phyloP scores from a whole-genome alignment of 1,284 basidiomycete genomes.

The Cerrena zonata region DNA sequence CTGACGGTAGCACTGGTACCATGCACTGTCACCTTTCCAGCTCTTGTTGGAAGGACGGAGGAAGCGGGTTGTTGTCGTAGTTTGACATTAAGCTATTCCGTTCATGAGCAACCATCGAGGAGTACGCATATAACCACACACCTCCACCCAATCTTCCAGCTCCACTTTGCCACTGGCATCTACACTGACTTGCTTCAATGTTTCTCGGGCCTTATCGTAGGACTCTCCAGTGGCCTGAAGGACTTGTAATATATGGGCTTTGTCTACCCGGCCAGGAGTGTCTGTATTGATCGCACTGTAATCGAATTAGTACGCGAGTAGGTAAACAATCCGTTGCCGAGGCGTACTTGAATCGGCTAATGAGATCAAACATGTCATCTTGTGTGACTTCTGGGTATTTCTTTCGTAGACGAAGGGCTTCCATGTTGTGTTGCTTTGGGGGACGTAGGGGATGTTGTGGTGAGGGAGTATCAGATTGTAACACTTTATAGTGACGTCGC shows the following conservation, averaged over 20 bases:
- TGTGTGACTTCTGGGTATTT: slow-evolving; percentile 89
- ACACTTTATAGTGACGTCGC: slow-evolving; percentile 11
- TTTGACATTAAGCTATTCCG: slow-evolving; percentile 83
- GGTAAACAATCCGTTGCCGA: not conserved
- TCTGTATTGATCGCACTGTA: slow-evolving; percentile 77
- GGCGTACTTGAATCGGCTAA: slow-evolving; percentile 89
- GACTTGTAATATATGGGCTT: slow-evolving; percentile 71
- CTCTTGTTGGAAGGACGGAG: slow-evolving; percentile 62
- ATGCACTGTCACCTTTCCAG: slow-evolving; percentile 90
- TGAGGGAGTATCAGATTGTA: slow-evolving; percentile 4
- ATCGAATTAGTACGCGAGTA: not conserved
- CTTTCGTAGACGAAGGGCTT: slow-evolving; percentile 83
- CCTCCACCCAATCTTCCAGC: slow-evolving; percentile 97
- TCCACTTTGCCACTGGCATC: slow-evolving; percentile 95
- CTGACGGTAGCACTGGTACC: slow-evolving; percentile 94
- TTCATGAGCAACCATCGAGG: slow-evolving; percentile 10
- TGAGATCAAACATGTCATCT: slow-evolving; percentile 89
- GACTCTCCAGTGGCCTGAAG: slow-evolving; percentile 76
- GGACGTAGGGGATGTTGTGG: slow-evolving; percentile 2
- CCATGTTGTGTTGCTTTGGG: slow-evolving; percentile 46
- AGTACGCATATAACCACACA: slow-evolving; percentile 31
- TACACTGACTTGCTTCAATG: slow-evolving; percentile 89
- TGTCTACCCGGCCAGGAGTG: slow-evolving; percentile 80
- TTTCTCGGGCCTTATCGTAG: slow-evolving; percentile 88
- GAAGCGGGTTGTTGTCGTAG: slow-evolving; percentile 54